These are phyloP conservation scores for Boletus subcaerulescens DNA, from an alignment of 768 basidiomycete genomes.

Conservation along the genomic window DNA sequence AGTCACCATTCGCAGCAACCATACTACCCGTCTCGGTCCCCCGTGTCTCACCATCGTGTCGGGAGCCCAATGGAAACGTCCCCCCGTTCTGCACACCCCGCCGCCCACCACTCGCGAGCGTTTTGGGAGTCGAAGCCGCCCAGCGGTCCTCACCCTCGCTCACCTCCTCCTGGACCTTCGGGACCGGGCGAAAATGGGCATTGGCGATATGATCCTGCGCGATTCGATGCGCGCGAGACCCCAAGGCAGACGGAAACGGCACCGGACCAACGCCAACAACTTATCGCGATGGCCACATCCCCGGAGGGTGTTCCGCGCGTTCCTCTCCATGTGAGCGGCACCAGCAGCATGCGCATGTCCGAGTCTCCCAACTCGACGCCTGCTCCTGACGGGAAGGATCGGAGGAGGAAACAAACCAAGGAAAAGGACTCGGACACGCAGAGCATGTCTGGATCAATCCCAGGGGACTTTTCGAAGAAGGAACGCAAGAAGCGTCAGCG, in stretches of 20 bases:
- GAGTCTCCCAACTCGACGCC: slow-evolving; percentile 55
- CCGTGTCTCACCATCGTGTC: slow-evolving; percentile 37
- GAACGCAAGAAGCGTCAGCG: slow-evolving; percentile 51
- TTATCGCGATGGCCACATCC: slow-evolving; percentile 43
- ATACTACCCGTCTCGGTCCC: slow-evolving; percentile 35
- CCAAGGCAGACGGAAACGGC: slow-evolving; percentile 30
- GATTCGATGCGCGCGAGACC: slow-evolving; percentile 48
- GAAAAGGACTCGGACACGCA: slow-evolving; percentile 47
- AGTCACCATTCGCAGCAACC: slow-evolving; percentile 30
- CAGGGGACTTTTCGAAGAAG: slow-evolving; percentile 50
- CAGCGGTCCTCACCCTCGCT: slow-evolving; percentile 28
- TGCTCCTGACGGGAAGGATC: slow-evolving; percentile 45
- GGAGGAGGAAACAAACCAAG: slow-evolving; percentile 43
- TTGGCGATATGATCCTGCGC: slow-evolving; percentile 61
- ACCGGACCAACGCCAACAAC: slow-evolving; percentile 35
- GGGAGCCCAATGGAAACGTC: slow-evolving; percentile 60
- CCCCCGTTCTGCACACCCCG: slow-evolving; percentile 51
- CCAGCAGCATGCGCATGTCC: slow-evolving; percentile 44
- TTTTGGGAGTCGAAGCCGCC: slow-evolving; percentile 66
- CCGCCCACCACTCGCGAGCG: slow-evolving; percentile 31
- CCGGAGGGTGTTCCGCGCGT: slow-evolving; percentile 39
- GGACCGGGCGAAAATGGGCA: slow-evolving; percentile 42
- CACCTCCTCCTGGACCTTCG: slow-evolving; percentile 35
- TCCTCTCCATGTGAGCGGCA: slow-evolving; percentile 29
- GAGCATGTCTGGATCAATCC: slow-evolving; percentile 27